Base-by-base conservation (phyloP, 1,284 basidiomycete species). In the Pseudozyma hubeiensis region DNA sequence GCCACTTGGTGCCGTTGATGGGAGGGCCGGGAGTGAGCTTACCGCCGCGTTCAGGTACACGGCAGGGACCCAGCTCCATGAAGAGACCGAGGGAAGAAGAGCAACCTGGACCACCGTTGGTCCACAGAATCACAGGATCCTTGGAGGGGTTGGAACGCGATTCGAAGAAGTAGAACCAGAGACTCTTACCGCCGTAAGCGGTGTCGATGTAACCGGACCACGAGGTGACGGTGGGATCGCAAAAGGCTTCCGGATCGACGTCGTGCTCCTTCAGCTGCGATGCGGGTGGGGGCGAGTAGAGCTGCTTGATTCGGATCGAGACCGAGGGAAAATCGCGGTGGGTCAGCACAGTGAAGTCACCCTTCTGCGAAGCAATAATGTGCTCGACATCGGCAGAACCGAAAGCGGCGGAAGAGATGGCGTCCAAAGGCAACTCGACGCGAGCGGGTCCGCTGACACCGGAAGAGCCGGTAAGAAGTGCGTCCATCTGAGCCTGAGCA, bases 121-220 rank as follows among this genome's bases (percentile, higher is more conserved):
- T 77, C 80, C 78, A 81, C 17, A 80, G 24, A 19, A 81, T 70
- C 4, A 91, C 88, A 79, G 90, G 89, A 73, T 91, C 90, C 44
- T 87, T 87, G 16, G 87, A 87, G 2, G 92, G 91, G 64, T 90
- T 86, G 44, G 87, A 87, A 61, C 91, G 86, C 53, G 90, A 91
- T 84, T 92, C 91, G 83, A 93, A 93, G 86, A 93, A 93, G 85
- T 91, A 92, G 86, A 93, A 93, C 87, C 92, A 93, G 80, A 90
- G 87, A 67, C 90, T 89, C 65, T 90, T 88, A 7, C 90, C 90
- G 68, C 89, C 87, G 47, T 89, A 80, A 4, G 59, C 64, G 30
- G 88, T 75, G 59, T 91, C 90, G 54, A 91, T 90, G 75, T 87
- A 81, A 34, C 80, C 80, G 13, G 61, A 75, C 78, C 78, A 81